Evolutionary conservation across 108 stramenopile species (phyloP), one percentile per base, ranked within the genome.

Genomic region (Aurantiochytrium sp.): DNA sequence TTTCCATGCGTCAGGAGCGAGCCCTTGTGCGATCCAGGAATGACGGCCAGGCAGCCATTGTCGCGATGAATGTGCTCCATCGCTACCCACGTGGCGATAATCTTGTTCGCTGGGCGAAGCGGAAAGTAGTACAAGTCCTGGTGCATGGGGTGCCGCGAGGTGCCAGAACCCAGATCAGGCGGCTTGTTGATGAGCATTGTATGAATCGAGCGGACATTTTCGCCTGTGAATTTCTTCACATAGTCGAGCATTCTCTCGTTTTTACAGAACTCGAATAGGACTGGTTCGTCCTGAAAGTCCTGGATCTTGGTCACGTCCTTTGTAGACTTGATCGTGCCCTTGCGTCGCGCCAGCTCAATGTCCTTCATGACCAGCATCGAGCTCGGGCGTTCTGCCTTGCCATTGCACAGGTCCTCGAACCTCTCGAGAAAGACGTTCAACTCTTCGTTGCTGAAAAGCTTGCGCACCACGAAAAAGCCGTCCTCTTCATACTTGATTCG

Each of bases 101-200:
- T 83, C 51, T 23, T 47, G 4, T 83, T 53, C 12, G 76, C 76
- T 6, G 49, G 45, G 6, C 23, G 10, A 45, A 83, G 45, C 51
- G 76, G 76, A 83, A 83, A 83, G 51, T 83, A 83, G 51, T 83
- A 23, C 6, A 83, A 35, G 51, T 83, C 76, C 51, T 83, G 76
- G 28, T 83, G 76, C 76, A 83, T 83, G 6, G 76, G 76, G 76
- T 83, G 76, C 6, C 76, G 45, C 51, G 76, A 83, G 0, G 49
- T 83, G 12, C 76, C 76, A 43, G 44, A 16, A 2, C 76, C 76
- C 4, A 83, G 76, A 53, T 83, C 76, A 23, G 76, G 49, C 3
- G 76, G 76, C 51, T 83, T 83, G 4, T 83, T 83, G 76, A 83
- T 83, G 76, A 83, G 76, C 76, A 83, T 83, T 43, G 45, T 83